Base-by-base conservation (phyloP, 2,329 filamentous ascomycete species). In the Fusarium transvaalense region DNA sequence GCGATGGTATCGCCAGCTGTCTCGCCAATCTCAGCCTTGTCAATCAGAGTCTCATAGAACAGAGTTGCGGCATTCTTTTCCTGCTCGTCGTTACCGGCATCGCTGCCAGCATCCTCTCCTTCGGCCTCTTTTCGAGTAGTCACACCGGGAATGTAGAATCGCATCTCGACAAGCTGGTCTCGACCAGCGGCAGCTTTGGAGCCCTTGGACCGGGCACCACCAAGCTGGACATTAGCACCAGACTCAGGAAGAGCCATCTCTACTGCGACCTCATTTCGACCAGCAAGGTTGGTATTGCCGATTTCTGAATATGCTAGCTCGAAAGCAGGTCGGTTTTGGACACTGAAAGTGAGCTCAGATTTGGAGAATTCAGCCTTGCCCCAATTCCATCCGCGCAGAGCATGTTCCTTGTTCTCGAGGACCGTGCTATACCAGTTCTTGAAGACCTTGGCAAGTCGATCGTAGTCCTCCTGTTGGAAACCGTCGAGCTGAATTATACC, bases 11-110 rank as follows among this genome's bases (percentile, higher is more conserved):
- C 96, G 71, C 96, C 96, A n/a, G 96, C 96, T 67, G 97, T 96
- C 79, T 99, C 96, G 71, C 96, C 97, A 82, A 99, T 99, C 82
- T 99, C 95, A 31, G 96, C 96, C 86, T 98, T 98, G 77, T 97
- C 94, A 83, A 98, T 97, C 32, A 99, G 86, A 0, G 93, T 97
- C 78, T 99, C 95, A 77, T 99, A 99, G 81, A 99, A 99, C n/a
- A 97, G 84, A 62, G 92, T 96, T 21, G 96, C 96, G 3, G 96
- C 96, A 75, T 97, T 97, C 81, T 97, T 94, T 82, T 97, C 94
- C 77, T 91, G 89, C 54, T 84, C 79, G 25, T 73, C 79, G 15
- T 73, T 76, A 59, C 74, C 79, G 17, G 73, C 76, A 63, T 87
- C 87, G 69, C 88, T 91, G 35, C 86, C 90, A 25, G 90, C 92